These are phyloP conservation scores for Tylopilus rubrobrunneus DNA, from an alignment of 768 basidiomycete genomes.

Conservation along the genomic window DNA sequence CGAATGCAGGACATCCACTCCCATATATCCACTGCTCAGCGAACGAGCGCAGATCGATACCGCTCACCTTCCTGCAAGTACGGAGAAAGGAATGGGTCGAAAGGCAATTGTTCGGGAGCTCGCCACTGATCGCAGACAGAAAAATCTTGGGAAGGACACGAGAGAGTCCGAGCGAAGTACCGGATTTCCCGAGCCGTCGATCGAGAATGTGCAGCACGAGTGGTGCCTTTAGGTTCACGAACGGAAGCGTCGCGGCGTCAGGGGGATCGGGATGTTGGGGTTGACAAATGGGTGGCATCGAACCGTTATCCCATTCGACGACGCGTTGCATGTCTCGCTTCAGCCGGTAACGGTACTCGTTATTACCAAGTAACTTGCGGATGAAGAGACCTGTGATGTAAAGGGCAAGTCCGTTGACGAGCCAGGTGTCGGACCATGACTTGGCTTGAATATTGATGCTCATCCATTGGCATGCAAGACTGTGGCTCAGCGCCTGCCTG, in stretches of 20 bases:
- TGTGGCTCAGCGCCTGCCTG: constrained; percentile 79
- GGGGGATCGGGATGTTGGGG: constrained; percentile 84
- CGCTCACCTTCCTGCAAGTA: constrained; percentile 90
- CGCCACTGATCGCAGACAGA: constrained; percentile 88
- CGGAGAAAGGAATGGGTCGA: constrained; percentile 89
- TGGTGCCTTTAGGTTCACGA: constrained; percentile 93
- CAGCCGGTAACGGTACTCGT: constrained; percentile 92
- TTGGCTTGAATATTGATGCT: constrained; percentile 95
- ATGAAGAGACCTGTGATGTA: constrained; percentile 89
- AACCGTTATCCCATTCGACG: constrained; percentile 80
- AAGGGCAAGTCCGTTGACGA: constrained; percentile 89
- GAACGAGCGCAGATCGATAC: constrained; percentile 84
- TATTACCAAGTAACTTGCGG: constrained; percentile 85
- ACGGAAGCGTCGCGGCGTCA: constrained; percentile 71
- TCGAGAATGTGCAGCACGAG: constrained; percentile 97
- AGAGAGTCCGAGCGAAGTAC: constrained; percentile 89
- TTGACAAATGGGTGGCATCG: constrained; percentile 91
- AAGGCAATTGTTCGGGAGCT: constrained; percentile 78
- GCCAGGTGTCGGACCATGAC: constrained; percentile 91
- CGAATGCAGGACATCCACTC: constrained; percentile 90
- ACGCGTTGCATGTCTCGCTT: constrained; percentile 97
- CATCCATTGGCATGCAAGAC: constrained; percentile 93
- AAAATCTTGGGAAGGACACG: constrained; percentile 95
- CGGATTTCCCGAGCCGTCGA: constrained; percentile 88
- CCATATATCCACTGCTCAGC: constrained; percentile 99